Evolutionary conservation across 768 basidiomycete species (phyloP).

Genomic region (Mycena filopes): DNA sequence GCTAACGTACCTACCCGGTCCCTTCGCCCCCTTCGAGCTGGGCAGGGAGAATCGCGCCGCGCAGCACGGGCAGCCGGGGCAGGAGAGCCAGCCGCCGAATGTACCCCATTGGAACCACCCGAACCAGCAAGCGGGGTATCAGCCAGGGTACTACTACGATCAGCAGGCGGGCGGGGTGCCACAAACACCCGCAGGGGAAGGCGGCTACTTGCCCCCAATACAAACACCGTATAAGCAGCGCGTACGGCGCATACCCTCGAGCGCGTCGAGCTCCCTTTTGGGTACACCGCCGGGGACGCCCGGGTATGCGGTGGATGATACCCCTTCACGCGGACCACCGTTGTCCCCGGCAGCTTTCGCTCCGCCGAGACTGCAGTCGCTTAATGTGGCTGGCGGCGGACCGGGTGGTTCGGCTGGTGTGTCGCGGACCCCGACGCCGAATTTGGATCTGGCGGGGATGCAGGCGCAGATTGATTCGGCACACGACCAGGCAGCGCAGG

Average conservation of each 20-base stretch:
- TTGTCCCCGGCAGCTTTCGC: constrained; percentile 42
- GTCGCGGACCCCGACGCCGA: constrained; percentile 77
- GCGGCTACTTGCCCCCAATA: constrained; percentile 50
- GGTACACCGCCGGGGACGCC: constrained; percentile 48
- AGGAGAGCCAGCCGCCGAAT: constrained; percentile 36
- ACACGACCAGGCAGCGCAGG: constrained; percentile 76
- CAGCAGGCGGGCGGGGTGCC: constrained; percentile 41
- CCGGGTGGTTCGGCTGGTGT: constrained; percentile 51
- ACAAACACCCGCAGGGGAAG: constrained; percentile 52
- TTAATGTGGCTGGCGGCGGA: constrained; percentile 34
- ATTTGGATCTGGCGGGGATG: constrained; percentile 73
- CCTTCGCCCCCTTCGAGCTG: constrained; percentile 75
- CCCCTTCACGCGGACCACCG: constrained; percentile 53
- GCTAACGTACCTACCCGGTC: constrained; percentile 71
- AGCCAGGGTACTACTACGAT: constrained; percentile 34
- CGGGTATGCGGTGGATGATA: constrained; percentile 56
- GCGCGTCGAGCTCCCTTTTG: constrained; percentile 27
- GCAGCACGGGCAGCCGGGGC: constrained; percentile 9
- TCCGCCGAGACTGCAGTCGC: constrained; percentile 59
- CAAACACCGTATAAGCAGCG: constrained; percentile 84
- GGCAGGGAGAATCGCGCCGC: constrained; percentile 58
- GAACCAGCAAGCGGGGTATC: constrained; percentile 33
- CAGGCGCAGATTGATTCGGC: constrained; percentile 84
- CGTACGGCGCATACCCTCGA: constrained; percentile 60
- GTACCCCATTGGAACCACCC: constrained; percentile 54